Percentiles rank a stretch among this genome's conserved stretches.
These are phyloP conservation scores for Amanita fuliginea DNA, from an alignment of 768 basidiomycete species.

Conservation along the genomic window DNA sequence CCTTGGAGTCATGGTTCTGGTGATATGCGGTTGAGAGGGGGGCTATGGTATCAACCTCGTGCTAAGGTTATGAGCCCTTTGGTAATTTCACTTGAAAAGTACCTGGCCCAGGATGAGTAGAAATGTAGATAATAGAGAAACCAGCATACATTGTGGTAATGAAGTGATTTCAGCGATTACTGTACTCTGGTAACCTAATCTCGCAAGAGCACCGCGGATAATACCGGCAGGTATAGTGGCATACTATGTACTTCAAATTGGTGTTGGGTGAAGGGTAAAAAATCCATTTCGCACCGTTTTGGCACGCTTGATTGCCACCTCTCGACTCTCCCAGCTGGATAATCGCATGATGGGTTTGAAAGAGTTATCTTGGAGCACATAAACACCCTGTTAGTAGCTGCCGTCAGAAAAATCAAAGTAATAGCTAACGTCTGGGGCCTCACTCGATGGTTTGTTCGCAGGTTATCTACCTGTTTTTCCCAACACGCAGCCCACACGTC, in stretches of 20 bases:
- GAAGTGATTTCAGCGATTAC: constrained; percentile 72
- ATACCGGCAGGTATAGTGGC: constrained; percentile 76
- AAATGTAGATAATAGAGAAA: constrained; percentile 12
- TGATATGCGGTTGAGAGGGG: too few relatives aligned
- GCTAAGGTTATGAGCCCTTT: constrained; percentile 1
- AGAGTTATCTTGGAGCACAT: constrained; percentile 84
- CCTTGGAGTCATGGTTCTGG: too few relatives aligned
- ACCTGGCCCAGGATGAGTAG: not conserved
- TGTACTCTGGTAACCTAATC: constrained; percentile 66
- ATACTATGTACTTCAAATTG: constrained; percentile 37
- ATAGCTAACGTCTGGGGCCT: constrained; percentile 13
- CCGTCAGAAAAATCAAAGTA: not conserved
- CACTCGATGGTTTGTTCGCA: constrained; percentile 90
- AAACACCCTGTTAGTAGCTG: constrained; percentile 66
- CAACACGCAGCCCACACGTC: constrained; percentile 89
- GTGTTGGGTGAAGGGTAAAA: not conserved
- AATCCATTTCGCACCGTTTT: constrained; percentile 38
- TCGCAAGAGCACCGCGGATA: constrained; percentile 69
- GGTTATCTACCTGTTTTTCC: constrained; percentile 93
- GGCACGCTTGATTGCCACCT: constrained; percentile 61
- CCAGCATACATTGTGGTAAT: constrained; percentile 68
- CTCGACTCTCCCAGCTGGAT: constrained; percentile 70
- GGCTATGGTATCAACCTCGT: too few relatives aligned
- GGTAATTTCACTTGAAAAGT: constrained; percentile 6
- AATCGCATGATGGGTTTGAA: constrained; percentile 80